These are phyloP conservation scores for Pythium sukuiense DNA, from an alignment of 352 stramenopile species.

Conservation along the genomic window DNA sequence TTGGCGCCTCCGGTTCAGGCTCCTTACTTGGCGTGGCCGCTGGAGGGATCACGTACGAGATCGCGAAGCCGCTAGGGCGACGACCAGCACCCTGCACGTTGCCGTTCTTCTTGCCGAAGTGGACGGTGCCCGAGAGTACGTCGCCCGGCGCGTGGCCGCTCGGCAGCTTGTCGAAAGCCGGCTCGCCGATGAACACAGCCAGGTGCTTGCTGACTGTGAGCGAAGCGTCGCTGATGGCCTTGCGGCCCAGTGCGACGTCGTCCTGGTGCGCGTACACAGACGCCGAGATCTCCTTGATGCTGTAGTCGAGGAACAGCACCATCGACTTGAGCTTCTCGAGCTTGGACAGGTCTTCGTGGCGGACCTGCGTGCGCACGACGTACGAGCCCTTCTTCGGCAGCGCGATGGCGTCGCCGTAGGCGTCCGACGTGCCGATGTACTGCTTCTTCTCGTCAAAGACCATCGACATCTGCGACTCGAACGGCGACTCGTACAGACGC, in stretches of 20 bases:
- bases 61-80: constrained; percentile 64
- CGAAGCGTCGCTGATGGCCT: constrained; percentile 50
- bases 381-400: constrained; percentile 86
- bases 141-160: constrained; percentile 54
- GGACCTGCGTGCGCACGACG: constrained; percentile 68
- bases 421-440: constrained; percentile 83
- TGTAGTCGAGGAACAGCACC: constrained; percentile 71
- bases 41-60: constrained; percentile 75
- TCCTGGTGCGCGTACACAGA: constrained; percentile 68
- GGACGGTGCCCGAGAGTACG: constrained; percentile 60
- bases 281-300: constrained; percentile 69
- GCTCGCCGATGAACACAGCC: constrained; percentile 75
- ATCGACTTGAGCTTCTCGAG: constrained; percentile 83
- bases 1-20: constrained; percentile 58
- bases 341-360: constrained; percentile 81
- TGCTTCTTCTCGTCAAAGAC: constrained; percentile 95
- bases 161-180: constrained; percentile 69
- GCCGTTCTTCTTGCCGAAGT: constrained; percentile 77
- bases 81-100: constrained; percentile 55
- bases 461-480: constrained; percentile 92
- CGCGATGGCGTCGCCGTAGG: constrained; percentile 77
- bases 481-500: constrained; percentile 92
- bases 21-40: constrained; percentile 57
- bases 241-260: constrained; percentile 57
- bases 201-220: constrained; percentile 57